Conservation (phyloP, 225 moss, liverwort and hornwort species). For the Lunularia cruciata region DNA sequence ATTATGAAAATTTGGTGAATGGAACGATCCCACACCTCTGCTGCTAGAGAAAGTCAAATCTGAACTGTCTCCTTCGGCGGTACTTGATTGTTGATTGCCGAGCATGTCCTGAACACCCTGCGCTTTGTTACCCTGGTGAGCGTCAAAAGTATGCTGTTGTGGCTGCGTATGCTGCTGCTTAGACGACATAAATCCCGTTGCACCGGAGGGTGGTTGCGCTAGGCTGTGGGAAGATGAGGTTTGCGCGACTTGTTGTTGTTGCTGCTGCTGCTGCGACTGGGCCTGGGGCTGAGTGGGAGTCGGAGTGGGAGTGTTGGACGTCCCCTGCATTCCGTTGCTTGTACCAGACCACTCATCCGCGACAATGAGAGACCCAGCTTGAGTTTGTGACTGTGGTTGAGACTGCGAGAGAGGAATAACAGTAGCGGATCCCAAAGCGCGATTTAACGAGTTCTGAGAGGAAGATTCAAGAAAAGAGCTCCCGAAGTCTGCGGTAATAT, state of each 20-base stretch:
- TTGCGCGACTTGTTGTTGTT: constrained; percentile 7
- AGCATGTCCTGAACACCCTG: constrained; percentile 15
- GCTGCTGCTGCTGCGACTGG: constrained; percentile 2
- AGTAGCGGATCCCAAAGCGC: constrained; percentile 21
- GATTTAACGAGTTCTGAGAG: constrained; percentile 15
- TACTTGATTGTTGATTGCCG: not conserved
- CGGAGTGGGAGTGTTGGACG: not conserved
- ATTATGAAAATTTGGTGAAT: constrained; percentile 5
- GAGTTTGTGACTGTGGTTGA: constrained; percentile 2
- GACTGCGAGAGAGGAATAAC: constrained; percentile 15
- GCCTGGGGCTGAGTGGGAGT: too few relatives aligned
- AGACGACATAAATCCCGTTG: not conserved
- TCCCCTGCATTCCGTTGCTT: constrained; percentile 7
- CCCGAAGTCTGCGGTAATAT: constrained; percentile 7
- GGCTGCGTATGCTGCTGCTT: not conserved
- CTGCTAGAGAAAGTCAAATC: constrained; percentile 12
- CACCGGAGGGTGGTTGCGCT: constrained; percentile 1
- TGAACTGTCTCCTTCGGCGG: not conserved
- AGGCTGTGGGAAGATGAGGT: constrained; percentile 3
- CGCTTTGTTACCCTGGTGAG: not conserved
- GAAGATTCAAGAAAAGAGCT: constrained; percentile 18
- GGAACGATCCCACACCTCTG: not conserved
- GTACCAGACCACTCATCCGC: constrained; percentile 24
- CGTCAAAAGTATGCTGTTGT: constrained; percentile 10
- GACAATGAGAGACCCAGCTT: constrained; percentile 10